Evolutionary conservation across 208 protist genomes (phyloP), one percentile per base, ranked within the genome.

Genomic region (Crithidia mellificae): DNA sequence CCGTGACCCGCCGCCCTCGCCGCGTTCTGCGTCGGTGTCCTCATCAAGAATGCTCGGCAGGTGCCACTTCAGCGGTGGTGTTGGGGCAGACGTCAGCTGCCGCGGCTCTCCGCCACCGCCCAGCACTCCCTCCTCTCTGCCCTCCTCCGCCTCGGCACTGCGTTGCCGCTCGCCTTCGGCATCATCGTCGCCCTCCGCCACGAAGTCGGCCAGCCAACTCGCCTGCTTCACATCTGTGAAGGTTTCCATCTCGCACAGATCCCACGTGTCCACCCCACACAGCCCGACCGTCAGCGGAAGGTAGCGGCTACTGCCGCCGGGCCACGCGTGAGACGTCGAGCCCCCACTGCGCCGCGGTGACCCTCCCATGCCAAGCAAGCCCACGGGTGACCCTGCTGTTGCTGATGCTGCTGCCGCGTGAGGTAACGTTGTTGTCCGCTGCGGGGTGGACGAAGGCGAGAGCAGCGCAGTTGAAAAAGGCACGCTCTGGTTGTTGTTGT

Each of bases 241-340:
- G 30, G 65, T 81, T 36, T 53, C 36, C 17, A 52, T 50, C n/a
- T 78, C 67, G 7, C 19, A 36, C 7, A 87, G 52, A 20, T 46
- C 38, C 81, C 81, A 87, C 20, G 32, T 55, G 51, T 87, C 81
- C 20, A 77, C 63, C 15, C 81, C 81, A 38, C 72, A 81, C 24
- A 87, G 65, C 1, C 81, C 81, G 2, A 87, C 64, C 38, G 73
- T 76, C n/a, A 53, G 39, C 19, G 41, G 53, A 25, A 49, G 30
- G 41, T 57, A 51, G 36, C 30, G 41, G 15, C 7, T n/a, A n/a
- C n/a, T 30, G n/a, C 43, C 53, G 19, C 30, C 12, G 47, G 58
- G 6, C 5, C 27, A 12, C 29, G 36, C 36, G 32, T 43, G 43
- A n/a, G 36, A 36, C 1, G 8, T 17, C 5, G 46, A 51, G 20